Evolutionary conservation across 768 basidiomycete species (phyloP).

Genomic region (Cystofilobasidium bisporidii): DNA sequence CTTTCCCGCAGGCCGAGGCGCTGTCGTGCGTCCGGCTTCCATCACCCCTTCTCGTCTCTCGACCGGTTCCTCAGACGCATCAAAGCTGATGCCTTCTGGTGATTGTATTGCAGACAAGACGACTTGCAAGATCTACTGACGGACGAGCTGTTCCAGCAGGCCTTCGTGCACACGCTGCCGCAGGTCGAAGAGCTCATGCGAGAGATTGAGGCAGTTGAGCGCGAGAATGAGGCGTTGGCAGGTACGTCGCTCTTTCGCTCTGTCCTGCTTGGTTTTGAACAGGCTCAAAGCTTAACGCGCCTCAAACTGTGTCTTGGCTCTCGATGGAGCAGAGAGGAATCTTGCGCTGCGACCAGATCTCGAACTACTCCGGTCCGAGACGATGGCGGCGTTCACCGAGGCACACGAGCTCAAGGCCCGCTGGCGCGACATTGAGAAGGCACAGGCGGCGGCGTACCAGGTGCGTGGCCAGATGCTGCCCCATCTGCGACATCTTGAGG

Average conservation of each 20-base stretch:
- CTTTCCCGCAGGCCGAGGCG: slow-evolving; percentile 14
- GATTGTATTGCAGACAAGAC: slow-evolving; percentile 52
- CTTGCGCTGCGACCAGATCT: slow-evolving; percentile 64
- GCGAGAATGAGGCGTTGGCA: slow-evolving; percentile 77
- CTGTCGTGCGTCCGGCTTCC: slow-evolving; percentile 24
- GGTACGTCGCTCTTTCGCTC: slow-evolving; percentile 47
- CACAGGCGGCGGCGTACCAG: slow-evolving; percentile 81
- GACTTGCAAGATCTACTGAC: slow-evolving; percentile 81
- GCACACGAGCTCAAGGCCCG: slow-evolving; percentile 68
- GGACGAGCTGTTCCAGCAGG: slow-evolving; percentile 76
- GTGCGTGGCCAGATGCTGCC: too few relatives aligned
- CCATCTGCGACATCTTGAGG: too few relatives aligned
- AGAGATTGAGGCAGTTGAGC: slow-evolving; percentile 64
- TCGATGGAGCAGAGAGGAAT: slow-evolving; percentile 58
- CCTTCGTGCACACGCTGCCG: slow-evolving; percentile 68
- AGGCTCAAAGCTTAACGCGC: slow-evolving; percentile 16
- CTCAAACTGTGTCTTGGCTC: background rate
- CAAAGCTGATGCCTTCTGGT: background rate
- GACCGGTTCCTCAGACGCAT: too few relatives aligned
- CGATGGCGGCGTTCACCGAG: slow-evolving; percentile 76
- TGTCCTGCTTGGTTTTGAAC: background rate
- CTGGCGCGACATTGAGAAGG: slow-evolving; percentile 79
- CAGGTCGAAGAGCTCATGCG: slow-evolving; percentile 65
- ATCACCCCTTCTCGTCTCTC: too few relatives aligned
- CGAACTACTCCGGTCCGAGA: slow-evolving; percentile 66